Evolutionary conservation across 208 protist species (phyloP).

Genomic region (Leptomonas pyrrhocoris): DNA sequence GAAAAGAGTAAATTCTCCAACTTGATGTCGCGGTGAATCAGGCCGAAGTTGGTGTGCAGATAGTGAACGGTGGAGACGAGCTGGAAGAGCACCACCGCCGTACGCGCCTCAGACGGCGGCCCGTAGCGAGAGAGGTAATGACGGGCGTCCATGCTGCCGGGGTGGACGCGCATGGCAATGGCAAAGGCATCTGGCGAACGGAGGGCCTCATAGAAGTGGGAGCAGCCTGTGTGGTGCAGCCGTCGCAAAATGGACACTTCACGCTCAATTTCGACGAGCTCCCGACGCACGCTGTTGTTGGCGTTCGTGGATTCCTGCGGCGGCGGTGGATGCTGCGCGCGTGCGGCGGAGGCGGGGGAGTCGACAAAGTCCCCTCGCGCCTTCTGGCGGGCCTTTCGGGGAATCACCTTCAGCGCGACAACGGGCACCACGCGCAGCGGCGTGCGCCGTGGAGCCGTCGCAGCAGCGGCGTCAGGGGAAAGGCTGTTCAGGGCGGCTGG

Average conservation of each 20-base stretch:
- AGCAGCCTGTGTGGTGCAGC: constrained; percentile 73
- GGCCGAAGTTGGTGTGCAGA: constrained; percentile 63
- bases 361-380: constrained; percentile 1
- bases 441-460: neutral
- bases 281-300: constrained; percentile 28
- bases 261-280: constrained; percentile 73
- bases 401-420: constrained; percentile 70
- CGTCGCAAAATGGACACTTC: constrained; percentile 74
- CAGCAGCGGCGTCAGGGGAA: neutral
- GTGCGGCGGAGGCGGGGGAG: neutral
- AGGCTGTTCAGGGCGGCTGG: neutral
- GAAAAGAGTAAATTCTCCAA: constrained; percentile 82
- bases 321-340: neutral
- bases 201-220: constrained; percentile 72
- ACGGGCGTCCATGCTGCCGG: constrained; percentile 62
- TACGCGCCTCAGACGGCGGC: constrained; percentile 54
- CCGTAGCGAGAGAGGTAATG: constrained; percentile 70
- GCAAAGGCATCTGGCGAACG: constrained; percentile 77
- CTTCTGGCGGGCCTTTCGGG: constrained; percentile 40
- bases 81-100: constrained; percentile 73
- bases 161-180: constrained; percentile 80
- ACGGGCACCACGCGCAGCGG: constrained; percentile 21
- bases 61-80: constrained; percentile 76
- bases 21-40: constrained; percentile 89
- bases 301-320: neutral